Percentiles rank a stretch among this genome's conserved stretches.
phyloP scores from a whole-genome alignment of 148 eudicot species.

The Amaranthus palmeri region DNA sequence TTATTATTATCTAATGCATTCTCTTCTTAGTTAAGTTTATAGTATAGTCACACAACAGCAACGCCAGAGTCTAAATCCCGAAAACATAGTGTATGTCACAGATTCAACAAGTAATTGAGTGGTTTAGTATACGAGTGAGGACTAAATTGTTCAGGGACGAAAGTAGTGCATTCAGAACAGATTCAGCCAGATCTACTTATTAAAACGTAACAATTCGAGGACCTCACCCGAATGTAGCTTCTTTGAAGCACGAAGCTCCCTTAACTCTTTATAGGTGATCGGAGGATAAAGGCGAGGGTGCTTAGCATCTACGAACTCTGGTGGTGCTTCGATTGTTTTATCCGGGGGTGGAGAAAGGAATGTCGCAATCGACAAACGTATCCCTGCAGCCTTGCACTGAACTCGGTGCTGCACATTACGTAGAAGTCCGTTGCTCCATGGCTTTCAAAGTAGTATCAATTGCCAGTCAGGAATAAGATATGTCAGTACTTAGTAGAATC shows the following conservation, averaged over 20 bases:
- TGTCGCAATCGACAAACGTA: conserved; percentile 51
- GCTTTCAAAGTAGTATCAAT: conserved; percentile 25
- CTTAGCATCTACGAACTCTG: conserved; percentile 36
- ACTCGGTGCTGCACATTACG: conserved; percentile 57
- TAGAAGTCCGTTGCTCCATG: conserved; percentile 73
- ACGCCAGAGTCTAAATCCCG: too few relatives aligned
- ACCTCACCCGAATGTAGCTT: conserved; percentile 50
- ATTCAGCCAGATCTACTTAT: not conserved
- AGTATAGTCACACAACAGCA: too few relatives aligned
- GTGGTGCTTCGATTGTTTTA: conserved; percentile 39
- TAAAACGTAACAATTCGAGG: conserved; percentile 35
- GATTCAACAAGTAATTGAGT: too few relatives aligned
- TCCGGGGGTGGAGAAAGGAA: conserved; percentile 57
- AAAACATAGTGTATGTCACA: too few relatives aligned
- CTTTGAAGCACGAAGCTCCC: conserved; percentile 34
- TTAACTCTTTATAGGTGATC: conserved; percentile 42
- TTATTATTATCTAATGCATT: too few relatives aligned
- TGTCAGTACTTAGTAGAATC: too few relatives aligned
- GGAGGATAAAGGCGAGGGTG: conserved; percentile 49
- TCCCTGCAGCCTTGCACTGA: conserved; percentile 44
- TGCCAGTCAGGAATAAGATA: too few relatives aligned
- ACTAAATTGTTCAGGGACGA: too few relatives aligned
- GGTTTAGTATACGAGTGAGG: too few relatives aligned
- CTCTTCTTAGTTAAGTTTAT: too few relatives aligned
- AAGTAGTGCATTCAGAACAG: not conserved